Conservation (phyloP, 352 stramenopile species). For the Hyaloperonospora arabidopsidis region DNA sequence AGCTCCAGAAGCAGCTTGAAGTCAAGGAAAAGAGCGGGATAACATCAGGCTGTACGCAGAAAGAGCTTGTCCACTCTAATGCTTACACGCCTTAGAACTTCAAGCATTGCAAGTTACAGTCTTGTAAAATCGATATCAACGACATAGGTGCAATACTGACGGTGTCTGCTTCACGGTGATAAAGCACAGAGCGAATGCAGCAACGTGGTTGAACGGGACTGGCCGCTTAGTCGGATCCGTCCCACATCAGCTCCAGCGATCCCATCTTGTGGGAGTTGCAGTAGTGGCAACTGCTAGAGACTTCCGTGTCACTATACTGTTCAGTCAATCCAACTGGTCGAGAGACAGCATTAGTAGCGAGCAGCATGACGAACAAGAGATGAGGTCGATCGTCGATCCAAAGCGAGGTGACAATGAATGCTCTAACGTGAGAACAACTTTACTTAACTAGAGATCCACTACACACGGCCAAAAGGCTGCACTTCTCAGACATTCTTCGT, state of each 20-base stretch:
- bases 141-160: constrained; percentile 4
- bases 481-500: constrained; percentile 26
- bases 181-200: constrained; percentile 4
- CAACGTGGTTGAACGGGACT: constrained; percentile 19
- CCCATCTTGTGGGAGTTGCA: no score
- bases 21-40: constrained; percentile 27
- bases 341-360: neutral
- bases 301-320: no score
- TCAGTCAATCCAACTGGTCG: neutral
- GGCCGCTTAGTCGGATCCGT: no score
- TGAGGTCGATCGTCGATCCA: neutral
- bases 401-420: no score
- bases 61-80: constrained; percentile 24
- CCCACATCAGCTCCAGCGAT: no score
- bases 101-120: constrained; percentile 14
- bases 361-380: neutral
- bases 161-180: constrained; percentile 8
- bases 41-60: constrained; percentile 20
- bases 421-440: no score
- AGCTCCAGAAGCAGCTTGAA: constrained; percentile 25
- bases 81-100: constrained; percentile 18
- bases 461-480: constrained; percentile 19
- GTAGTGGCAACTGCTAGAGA: no score
- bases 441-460: constrained; percentile 15
- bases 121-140: no score